These are phyloP conservation scores for Cubamyces lactineus DNA, from an alignment of 768 basidiomycete genomes.

Conservation along the genomic window DNA sequence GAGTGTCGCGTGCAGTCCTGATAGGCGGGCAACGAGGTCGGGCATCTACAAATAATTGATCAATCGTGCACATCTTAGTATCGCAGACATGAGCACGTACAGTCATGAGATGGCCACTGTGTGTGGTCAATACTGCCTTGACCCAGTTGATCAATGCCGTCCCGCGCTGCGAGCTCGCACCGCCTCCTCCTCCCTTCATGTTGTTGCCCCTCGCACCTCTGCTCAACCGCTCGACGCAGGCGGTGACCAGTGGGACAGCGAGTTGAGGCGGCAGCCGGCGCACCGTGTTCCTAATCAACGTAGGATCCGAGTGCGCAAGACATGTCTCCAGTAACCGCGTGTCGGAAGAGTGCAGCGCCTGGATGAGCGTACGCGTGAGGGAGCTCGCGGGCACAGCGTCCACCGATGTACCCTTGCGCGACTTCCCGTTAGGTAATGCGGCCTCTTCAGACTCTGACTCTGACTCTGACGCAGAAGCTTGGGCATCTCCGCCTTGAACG, in stretches of 20 bases:
- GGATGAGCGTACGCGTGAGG: slow-evolving; percentile 90
- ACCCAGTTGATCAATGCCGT: slow-evolving; percentile 74
- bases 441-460: slow-evolving; percentile 54
- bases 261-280: slow-evolving; percentile 84
- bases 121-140: slow-evolving; percentile 79
- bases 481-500: slow-evolving; percentile 52
- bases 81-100: slow-evolving; percentile 49
- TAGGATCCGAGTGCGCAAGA: slow-evolving; percentile 78
- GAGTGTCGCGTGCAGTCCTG: slow-evolving; percentile 81
- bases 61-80: neutral
- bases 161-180: slow-evolving; percentile 79
- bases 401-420: slow-evolving; percentile 38
- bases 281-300: slow-evolving; percentile 85
- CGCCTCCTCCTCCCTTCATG: slow-evolving; percentile 78
- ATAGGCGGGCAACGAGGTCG: slow-evolving; percentile 84
- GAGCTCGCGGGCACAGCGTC: slow-evolving; percentile 75
- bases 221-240: slow-evolving; percentile 88
- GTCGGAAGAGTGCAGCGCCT: slow-evolving; percentile 96
- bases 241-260: slow-evolving; percentile 81
- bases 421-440: slow-evolving; percentile 20
- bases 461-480: slow-evolving; percentile 40
- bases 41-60: slow-evolving; percentile 65
- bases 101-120: slow-evolving; percentile 93
- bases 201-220: slow-evolving; percentile 70
- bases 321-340: slow-evolving; percentile 85